Base-by-base conservation (phyloP, 306 rosid genomes). In the Geum urbanum region DNA sequence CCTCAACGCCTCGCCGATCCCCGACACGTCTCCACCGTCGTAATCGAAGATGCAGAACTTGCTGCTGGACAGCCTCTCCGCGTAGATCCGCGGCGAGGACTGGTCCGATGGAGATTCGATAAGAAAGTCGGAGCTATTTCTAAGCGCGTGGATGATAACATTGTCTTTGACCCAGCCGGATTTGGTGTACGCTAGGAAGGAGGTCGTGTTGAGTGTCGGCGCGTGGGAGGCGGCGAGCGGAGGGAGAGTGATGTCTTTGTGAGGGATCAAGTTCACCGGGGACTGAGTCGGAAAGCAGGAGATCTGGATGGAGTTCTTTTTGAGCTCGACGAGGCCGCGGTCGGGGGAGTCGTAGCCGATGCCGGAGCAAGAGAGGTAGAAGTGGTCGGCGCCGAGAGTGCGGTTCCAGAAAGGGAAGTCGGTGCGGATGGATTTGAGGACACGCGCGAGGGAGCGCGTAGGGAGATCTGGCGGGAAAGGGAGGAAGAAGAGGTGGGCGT, bases 311-410 rank as follows among this genome's bases (percentile, higher is more conserved):
- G 97, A 77, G 69, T 91, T 91, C 61, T 86, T 91, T 74, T 79
- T 86, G 70, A 91, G 66, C 80, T 86, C 97, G 2, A 91, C 86
- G 59, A 82, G 52, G 83, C 76, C 85, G 7, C 97, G 80, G 56
- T 85, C 85, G 4, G 87, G 63, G 0, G 87, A 66, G 0, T 40
- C 62, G 20, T 15, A 61, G 0, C 81, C 55, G 27, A 84, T 20
- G 0, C 88, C 91, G 13, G 48, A 41, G 53, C 87, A 77, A 1
- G 97, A 86, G 47, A 88, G 65, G 81, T 60, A 88, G 67, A 88
- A 83, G 68, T 91, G 97, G 76, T 91, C 97, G 3, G 92, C 89
- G 1, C 97, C 97, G 52, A 91, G 91, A n/a, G 96, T 68, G 15
- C 89, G 87, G 62, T 88, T 84, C 97, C 97, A 91, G 82, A 75